Conservation (phyloP, 164 flowering plant species). For the Dillenia suffruticosa region DNA sequence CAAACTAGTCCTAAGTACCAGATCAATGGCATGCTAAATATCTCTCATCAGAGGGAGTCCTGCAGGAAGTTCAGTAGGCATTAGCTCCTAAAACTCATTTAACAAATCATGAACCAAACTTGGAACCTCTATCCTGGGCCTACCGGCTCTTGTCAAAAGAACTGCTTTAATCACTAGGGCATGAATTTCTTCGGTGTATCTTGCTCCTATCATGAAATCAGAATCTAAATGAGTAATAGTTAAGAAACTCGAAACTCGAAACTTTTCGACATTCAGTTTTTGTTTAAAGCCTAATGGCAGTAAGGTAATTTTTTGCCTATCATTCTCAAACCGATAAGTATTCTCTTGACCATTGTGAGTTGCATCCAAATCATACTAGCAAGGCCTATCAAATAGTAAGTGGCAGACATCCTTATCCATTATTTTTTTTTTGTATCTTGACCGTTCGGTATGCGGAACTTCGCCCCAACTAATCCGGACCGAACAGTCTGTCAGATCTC, state of each 20-base stretch:
- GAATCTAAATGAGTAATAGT: not conserved
- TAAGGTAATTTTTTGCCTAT: not conserved
- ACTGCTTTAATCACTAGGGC: not conserved
- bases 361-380: constrained; percentile 8
- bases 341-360: constrained; percentile 2
- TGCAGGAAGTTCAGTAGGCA: not conserved
- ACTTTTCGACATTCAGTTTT: not conserved
- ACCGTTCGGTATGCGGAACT: too few relatives aligned
- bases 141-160: not conserved
- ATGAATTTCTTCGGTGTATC: not conserved
- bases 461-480: too few relatives aligned
- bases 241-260: not conserved
- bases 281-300: not conserved
- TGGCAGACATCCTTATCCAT: constrained; percentile 10
- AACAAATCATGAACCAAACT: not conserved
- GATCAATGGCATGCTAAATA: not conserved
- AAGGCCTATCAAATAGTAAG: constrained; percentile 4
- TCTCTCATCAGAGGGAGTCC: not conserved
- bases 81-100: not conserved
- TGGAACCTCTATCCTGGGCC: not conserved
- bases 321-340: not conserved
- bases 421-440: too few relatives aligned
- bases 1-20: not conserved
- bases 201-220: not conserved
- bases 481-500: too few relatives aligned